A percentile compares a stretch with the other conserved stretches of the same genome.
Evolutionary conservation across 352 stramenopile species (phyloP).

Genomic region (Pythium sp.): DNA sequence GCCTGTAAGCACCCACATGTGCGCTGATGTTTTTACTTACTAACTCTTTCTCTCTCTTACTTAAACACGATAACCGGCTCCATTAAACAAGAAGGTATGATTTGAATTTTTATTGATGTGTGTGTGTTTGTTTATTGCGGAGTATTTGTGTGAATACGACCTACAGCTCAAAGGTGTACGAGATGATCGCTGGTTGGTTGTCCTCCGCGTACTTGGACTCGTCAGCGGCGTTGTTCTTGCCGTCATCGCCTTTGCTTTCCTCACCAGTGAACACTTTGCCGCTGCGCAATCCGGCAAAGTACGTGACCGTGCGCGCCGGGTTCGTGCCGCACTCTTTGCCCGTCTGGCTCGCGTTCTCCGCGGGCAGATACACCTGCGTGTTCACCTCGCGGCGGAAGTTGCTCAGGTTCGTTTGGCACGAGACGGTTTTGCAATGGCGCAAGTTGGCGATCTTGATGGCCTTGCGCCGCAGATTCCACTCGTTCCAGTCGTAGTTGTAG

Average conservation of each 20-base stretch:
- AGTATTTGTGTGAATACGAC: no score
- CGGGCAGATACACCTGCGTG: conserved; percentile 85
- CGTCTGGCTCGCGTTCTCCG: conserved; percentile 76
- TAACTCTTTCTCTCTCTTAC: conserved; percentile 1
- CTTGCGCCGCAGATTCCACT: conserved; percentile 89
- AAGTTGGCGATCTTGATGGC: conserved; percentile 92
- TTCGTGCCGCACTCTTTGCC: conserved; percentile 80
- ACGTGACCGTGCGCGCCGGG: conserved; percentile 72
- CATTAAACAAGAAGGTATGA: conserved; percentile 22
- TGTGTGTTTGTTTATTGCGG: neutral
- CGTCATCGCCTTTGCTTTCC: conserved; percentile 11
- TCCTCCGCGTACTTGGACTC: conserved; percentile 26
- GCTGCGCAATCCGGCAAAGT: conserved; percentile 64
- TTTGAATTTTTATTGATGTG: conserved; percentile 25
- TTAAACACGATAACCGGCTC: conserved; percentile 10
- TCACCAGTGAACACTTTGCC: conserved; percentile 23
- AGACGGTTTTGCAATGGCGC: conserved; percentile 85
- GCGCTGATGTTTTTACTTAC: neutral
- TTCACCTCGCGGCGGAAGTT: conserved; percentile 87
- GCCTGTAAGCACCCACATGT: conserved; percentile 35
- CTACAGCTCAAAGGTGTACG: conserved; percentile 71
- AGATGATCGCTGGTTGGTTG: conserved; percentile 52
- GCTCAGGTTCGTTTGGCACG: conserved; percentile 86
- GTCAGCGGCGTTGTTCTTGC: conserved; percentile 19
- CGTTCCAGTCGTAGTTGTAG: conserved; percentile 93